Conservation (phyloP, 805 yeast species). For the Starmerella cellae region DNA sequence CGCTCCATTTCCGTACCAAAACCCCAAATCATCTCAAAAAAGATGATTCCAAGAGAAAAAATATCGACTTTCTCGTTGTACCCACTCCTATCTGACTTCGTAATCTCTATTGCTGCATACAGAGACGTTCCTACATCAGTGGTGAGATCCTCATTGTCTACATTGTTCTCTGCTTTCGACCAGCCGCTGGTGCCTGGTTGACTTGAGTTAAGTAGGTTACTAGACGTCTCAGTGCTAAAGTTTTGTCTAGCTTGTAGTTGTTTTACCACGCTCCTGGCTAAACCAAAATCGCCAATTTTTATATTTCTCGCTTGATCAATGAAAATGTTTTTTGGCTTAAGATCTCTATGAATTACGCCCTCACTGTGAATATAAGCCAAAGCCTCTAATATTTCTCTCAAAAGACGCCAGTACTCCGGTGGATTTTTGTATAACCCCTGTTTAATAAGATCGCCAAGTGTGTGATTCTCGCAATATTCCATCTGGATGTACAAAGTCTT, state of each 20-base stretch:
- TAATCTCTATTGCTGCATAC: conserved; percentile 82
- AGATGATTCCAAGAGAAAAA: conserved; percentile 87
- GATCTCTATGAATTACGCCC: conserved; percentile 88
- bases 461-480: conserved; percentile 96
- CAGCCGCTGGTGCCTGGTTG: background rate
- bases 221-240: background rate
- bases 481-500: conserved; percentile 87
- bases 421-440: conserved; percentile 59
- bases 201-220: background rate
- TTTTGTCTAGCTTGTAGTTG: conserved; percentile 9
- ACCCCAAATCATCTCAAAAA: conserved; percentile 85
- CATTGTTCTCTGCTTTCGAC: background rate
- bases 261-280: conserved; percentile 55
- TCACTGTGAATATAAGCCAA: conserved; percentile 80
- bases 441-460: conserved; percentile 67
- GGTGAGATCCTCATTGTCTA: conserved; percentile 52
- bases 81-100: conserved; percentile 38
- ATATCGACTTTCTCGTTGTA: conserved; percentile 91
- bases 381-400: conserved; percentile 81
- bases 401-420: conserved; percentile 78
- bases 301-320: conserved; percentile 80
- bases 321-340: conserved; percentile 91
- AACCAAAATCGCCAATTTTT: conserved; percentile 93
- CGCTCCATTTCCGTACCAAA: conserved; percentile 92
- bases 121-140: conserved; percentile 89